Evolutionary conservation across 176 grass and related monocot species (phyloP).

Genomic region (Aegilops sharonensis): DNA sequence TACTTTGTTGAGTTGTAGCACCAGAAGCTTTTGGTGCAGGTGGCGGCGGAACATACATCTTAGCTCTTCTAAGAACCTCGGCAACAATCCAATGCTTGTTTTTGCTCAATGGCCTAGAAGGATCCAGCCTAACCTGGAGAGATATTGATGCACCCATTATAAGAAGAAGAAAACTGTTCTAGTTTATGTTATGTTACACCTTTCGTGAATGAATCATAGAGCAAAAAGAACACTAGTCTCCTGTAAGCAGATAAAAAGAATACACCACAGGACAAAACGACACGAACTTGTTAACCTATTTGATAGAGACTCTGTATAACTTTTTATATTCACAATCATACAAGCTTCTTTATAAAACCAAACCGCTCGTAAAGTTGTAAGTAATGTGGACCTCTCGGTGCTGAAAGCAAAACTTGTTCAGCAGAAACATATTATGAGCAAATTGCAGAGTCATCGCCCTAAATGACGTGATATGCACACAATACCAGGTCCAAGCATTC

Average conservation of each 20-base stretch:
- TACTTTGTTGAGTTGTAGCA: conserved; percentile 14
- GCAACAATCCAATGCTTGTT: conserved; percentile 70
- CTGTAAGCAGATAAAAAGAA: not conserved
- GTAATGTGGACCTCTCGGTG: not conserved
- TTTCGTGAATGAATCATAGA: no score
- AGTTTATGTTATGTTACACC: no score
- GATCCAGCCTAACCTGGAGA: conserved; percentile 76
- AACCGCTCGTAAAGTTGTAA: not conserved
- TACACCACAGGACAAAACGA: not conserved
- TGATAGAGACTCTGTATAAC: not conserved
- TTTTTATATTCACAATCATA: not conserved
- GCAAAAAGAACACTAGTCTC: not conserved
- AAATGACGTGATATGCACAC: not conserved
- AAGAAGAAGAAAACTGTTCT: no score
- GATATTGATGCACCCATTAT: not conserved
- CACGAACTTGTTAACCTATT: not conserved
- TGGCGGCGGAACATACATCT: conserved; percentile 53
- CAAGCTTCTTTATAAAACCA: not conserved
- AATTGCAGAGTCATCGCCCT: not conserved
- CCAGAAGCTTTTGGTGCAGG: conserved; percentile 16
- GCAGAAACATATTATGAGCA: not conserved
- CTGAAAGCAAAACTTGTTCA: conserved; percentile 6
- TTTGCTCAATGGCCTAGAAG: conserved; percentile 83
- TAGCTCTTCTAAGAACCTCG: conserved; percentile 78
- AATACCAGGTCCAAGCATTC: not conserved